Base-by-base conservation (phyloP, 23 red algal genomes). In the Gracilaria domingensis region DNA sequence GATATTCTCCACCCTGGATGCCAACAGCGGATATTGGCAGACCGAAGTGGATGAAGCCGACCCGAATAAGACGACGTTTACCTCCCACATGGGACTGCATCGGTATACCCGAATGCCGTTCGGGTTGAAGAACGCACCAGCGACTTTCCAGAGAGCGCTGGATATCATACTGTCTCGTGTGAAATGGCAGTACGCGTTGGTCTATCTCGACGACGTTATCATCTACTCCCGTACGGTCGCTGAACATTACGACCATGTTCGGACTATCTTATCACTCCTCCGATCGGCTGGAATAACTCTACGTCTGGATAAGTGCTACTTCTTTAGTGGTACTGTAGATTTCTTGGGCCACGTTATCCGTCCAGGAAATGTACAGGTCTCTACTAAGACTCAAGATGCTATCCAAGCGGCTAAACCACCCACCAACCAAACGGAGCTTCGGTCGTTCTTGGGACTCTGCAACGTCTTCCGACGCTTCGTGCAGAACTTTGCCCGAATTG, bases 161-260 rank as follows among this genome's bases (percentile, higher is more conserved):
- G 81, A 84, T 38, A 84, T 84, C 32, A 84, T 84, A 33, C 81
- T 84, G 5, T 65, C 81, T 12, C 13, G 11, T 16, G 81, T 84
- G 20, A 84, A 70, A 12, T 84, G 81, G 29, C 81, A 84, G 39
- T 26, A 65, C 44, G 1, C 32, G 37, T 14, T 83, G 30, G 7
- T 83, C 20, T 83, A 83, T 20, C 36, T 12, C 1, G 81, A 84
- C 9, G 81, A 84, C 36, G 58, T 69, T 5, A 66, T 84, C 54
- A 26, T 23, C 18, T 84, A 25, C 81, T 44, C 55, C 9, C 21
- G 40, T n/a, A 76, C 71, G 24, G 36, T 48, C 8, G 21, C 23
- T n/a, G 40, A 76, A n/a, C 71, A 76, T 5, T 44, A 30, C 71
- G 34, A 26, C 20, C 71, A 44, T 18, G 71, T 76, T 4, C 7